Percentiles rank a stretch among this genome's conserved stretches.
Evolutionary conservation across 2,329 filamentous ascomycete species (phyloP).

Genomic region (Sclerotinia minor): DNA sequence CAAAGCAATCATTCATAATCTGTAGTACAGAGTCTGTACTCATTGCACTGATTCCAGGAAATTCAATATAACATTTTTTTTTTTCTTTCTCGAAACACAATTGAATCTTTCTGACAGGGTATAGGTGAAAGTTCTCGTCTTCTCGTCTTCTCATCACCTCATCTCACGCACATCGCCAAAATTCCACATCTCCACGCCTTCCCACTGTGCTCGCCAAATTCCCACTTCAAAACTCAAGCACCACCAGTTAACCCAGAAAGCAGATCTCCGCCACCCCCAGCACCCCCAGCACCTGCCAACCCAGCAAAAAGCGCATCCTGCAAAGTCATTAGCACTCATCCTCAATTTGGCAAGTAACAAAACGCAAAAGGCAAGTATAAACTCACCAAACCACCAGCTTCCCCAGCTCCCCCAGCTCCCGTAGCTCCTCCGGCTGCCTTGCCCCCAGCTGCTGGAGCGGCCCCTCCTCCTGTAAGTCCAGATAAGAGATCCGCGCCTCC

Average conservation of each 20-base stretch:
- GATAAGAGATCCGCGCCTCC: background rate
- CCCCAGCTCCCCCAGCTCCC: background rate
- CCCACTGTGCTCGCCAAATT: background rate
- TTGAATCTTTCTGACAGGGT: background rate
- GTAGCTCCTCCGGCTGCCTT: too few relatives aligned
- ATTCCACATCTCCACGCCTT: background rate
- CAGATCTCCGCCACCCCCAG: background rate
- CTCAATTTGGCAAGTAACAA: background rate
- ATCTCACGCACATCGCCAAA: background rate
- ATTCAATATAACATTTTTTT: background rate
- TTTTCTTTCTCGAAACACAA: background rate
- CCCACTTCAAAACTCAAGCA: background rate
- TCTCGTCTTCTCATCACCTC: background rate
- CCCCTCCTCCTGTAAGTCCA: background rate
- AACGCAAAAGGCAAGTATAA: background rate
- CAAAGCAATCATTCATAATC: background rate
- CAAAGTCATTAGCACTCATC: background rate
- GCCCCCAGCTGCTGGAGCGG: too few relatives aligned
- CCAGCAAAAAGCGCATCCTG: background rate
- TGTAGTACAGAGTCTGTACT: too few relatives aligned
- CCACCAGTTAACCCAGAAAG: slow-evolving; percentile 2
- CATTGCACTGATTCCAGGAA: too few relatives aligned
- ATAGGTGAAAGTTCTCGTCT: background rate
- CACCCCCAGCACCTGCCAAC: background rate
- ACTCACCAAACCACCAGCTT: background rate